Conservation (phyloP, 2,329 filamentous ascomycete genomes). For the Hysterium pulicare region DNA sequence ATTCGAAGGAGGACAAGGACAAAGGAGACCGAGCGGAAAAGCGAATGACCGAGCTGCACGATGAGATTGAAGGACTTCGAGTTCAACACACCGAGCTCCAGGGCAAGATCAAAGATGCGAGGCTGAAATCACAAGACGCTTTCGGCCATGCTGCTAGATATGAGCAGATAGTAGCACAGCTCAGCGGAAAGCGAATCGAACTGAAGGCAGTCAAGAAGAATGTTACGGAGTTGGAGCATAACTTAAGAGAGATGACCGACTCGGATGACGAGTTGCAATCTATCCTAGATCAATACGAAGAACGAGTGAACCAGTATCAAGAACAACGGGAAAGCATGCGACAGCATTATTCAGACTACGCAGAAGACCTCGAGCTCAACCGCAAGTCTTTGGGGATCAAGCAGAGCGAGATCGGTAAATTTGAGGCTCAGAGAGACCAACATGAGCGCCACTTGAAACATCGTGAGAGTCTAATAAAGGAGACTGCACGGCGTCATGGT, state of each 20-base stretch:
- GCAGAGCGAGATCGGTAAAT: slow-evolving; percentile 66
- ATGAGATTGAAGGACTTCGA: slow-evolving; percentile 57
- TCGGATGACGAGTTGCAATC: slow-evolving; percentile 71
- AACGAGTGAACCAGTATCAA: slow-evolving; percentile 64
- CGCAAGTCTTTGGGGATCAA: slow-evolving; percentile 45
- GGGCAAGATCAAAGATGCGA: slow-evolving; percentile 30
- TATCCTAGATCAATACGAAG: slow-evolving; percentile 73
- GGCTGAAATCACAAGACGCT: slow-evolving; percentile 59
- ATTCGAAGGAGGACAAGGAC: slow-evolving; percentile 81
- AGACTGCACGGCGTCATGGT: slow-evolving; percentile 70
- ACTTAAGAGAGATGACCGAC: slow-evolving; percentile 74
- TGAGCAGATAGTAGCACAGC: slow-evolving; percentile 68
- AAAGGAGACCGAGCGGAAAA: slow-evolving; percentile 63
- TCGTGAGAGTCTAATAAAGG: slow-evolving; percentile 71
- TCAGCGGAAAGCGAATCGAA: slow-evolving; percentile 74
- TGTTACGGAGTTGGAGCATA: slow-evolving; percentile 65
- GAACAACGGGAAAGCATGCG: slow-evolving; percentile 62
- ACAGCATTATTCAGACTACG: slow-evolving; percentile 63
- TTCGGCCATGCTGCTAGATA: slow-evolving; percentile 72
- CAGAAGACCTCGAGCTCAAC: slow-evolving; percentile 46
- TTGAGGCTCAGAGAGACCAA: slow-evolving; percentile 80
- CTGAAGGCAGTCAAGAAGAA: slow-evolving; percentile 67
- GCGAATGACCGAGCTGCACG: slow-evolving; percentile 58
- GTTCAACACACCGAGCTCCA: slow-evolving; percentile 26
- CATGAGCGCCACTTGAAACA: slow-evolving; percentile 75